Evolutionary conservation across 1,284 basidiomycete genomes (phyloP), one percentile per base, ranked within the genome.

Genomic region (Pseudozyma hubeiensis): DNA sequence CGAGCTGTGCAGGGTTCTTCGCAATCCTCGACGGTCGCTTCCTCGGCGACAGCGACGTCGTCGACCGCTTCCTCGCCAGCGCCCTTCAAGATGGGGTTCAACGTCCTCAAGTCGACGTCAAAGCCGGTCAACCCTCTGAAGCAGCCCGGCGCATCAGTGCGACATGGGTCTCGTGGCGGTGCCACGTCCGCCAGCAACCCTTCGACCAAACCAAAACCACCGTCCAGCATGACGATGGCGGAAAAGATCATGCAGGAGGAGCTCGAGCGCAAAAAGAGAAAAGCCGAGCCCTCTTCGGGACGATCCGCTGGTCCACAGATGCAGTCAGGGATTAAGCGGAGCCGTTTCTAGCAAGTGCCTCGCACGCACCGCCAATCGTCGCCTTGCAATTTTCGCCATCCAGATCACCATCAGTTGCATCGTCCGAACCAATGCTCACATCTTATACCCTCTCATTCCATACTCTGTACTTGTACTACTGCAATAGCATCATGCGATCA

Each of bases 211-310:
- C n/a, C 40, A 9, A 68, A 57, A 48, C 73, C 71, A 9, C 78
- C 70, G 1, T 58, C 49, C 31, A 64, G 64, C 57, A 58, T 78
- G 53, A 79, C 80, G 11, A 77, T 77, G 54, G 81, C 81, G 1
- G 81, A 83, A 50, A 72, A 75, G 47, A 83, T 83, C 62, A 83
- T 81, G 60, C 60, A 72, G 37, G 81, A 83, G 45, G 81, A 83
- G 41, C 51, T 79, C 33, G 69, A 61, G 55, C 66, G 62, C 29
- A 67, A 67, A 47, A 77, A 73, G 58, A 48, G 63, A 19, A 71
- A 65, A 46, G 67, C 50, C 8, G 49, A 65, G 6, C 10, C 47
- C 0, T 39, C 57, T 8, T 11, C 47, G 13, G 44, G 51, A 30
- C 59, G 64, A 13, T 58, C 60, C 10, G 31, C 56, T 19, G 78